Evolutionary conservation across 805 yeast genomes (phyloP), one percentile per base, ranked within the genome.

Genomic region (Lachancea meyersii): DNA sequence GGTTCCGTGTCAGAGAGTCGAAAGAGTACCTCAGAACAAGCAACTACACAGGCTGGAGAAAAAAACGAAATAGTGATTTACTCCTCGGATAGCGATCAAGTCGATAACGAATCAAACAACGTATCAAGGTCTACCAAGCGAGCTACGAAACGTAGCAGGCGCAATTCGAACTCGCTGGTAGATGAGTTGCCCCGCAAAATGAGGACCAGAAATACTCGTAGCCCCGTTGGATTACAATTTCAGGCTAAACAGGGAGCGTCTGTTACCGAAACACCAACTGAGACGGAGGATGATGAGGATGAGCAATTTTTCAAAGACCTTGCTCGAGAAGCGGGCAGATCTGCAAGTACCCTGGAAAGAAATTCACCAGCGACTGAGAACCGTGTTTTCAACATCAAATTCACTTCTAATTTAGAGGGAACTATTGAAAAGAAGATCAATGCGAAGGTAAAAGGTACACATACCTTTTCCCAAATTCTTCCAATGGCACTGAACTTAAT

Each of bases 321-420:
- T 4, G 49, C 50, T 9, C 43, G 46, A 22, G 49, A 45, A 30
- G 43, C 52, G 3, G 44, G 45, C 11, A 39, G 43, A n/a, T 21
- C 30, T 14, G 35, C 53, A 3, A 32, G 37, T 13, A 30, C 37
- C 1, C 11, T 46, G 6, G 44, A 39, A 19, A 41, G 47, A 24
- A 13, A 22, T n/a, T 21, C 35, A 16, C 28, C 41, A 4, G 28
- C 26, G 11, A 21, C 19, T 19, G 35, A 8, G 7, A 21, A 38
- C 10, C 34, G 35, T 18, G 21, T 38, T 9, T 62, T 52, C 45
- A 57, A 53, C 24, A 49, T 62, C 3, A 45, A 43, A 18, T 55
- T 61, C 42, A 17, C 48, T 1, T 62, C 67, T 3, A 51, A 53
- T 38, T 19, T 62, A n/a, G 57, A 54, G 16, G 65, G 63, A 8